Base-by-base conservation (phyloP, 768 basidiomycete genomes). In the Tubosaeta sp. region DNA sequence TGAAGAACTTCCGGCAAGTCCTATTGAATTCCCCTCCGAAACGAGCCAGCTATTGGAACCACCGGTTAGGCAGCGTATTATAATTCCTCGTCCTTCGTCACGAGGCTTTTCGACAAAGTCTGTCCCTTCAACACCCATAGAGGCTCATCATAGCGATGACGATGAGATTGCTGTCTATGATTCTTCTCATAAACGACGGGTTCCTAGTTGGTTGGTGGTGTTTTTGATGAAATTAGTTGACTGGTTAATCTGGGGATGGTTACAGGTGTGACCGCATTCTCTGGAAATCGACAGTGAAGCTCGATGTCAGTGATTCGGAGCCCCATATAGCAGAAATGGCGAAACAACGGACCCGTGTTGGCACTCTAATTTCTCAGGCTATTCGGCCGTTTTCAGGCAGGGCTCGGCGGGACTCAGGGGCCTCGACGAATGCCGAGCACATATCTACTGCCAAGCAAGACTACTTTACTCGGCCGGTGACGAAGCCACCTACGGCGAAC, bases 201-300 rank as follows among this genome's bases (percentile, higher is more conserved):
- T 91, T 22, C 90, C 90, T 6, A 89, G 88, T 65, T 91, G 90
- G 90, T 87, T 57, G 43, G 81, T 70, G 6, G 30, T 11, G n/a
- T 44, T 35, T 29, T 39, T 40, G 11, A 30, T 46, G 29, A 27
- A 24, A 41, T 35, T 2, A 11, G 24, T 6, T 32, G 27, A 38
- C 24, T 51, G 40, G 27, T 51, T 52, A 24, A 63, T 43, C 35
- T 12, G 31, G 30, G 39, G 32, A 30, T 21, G n/a, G 5, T 34
- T 52, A 7, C 46, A 88, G 87, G 87, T 92, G 90, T 60, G 90
- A 92, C 64, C 82, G 90, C 18, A 87, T 92, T 40, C 69, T 92
- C 5, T 91, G 83, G 83, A 92, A 90, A 66, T 77, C 86, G 6
- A 90, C 84, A 1, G 74, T 87, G 22, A 61, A 71, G 27, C 77